Evolutionary conservation across 164 flowering plant species (phyloP).

Genomic region (Paratinospora sagittata): DNA sequence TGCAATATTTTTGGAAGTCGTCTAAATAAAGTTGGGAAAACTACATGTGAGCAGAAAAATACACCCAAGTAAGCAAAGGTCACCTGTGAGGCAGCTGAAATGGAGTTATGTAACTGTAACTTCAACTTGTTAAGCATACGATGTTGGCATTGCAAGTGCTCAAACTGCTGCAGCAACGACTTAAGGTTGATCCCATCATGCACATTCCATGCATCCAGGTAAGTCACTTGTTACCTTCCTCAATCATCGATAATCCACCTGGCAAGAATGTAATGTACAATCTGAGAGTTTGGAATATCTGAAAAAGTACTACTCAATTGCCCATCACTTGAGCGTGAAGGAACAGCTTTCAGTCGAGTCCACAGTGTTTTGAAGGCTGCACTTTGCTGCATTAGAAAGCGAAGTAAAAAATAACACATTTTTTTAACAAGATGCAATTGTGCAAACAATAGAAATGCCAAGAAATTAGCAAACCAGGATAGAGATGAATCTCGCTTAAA

Average conservation of each 20-base stretch:
- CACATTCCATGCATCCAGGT: constrained; percentile 39
- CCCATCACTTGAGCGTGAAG: constrained; percentile 55
- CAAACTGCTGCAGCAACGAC: too few species aligned
- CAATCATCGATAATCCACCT: constrained; percentile 25
- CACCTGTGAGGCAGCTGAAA: constrained; percentile 54
- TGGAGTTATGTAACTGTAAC: too few species aligned
- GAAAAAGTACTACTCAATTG: constrained; percentile 29
- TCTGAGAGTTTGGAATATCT: constrained; percentile 32
- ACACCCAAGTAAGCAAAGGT: background rate
- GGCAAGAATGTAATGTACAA: constrained; percentile 17
- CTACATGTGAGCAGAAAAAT: background rate
- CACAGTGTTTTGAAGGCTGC: constrained; percentile 78
- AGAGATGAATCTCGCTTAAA: too few species aligned
- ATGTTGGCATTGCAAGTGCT: too few species aligned
- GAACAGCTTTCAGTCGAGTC: constrained; percentile 78
- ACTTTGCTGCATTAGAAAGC: constrained; percentile 72
- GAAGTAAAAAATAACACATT: background rate
- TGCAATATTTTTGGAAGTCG: too few species aligned
- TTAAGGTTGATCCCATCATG: too few species aligned
- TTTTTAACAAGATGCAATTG: background rate
- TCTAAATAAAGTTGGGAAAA: background rate
- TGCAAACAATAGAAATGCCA: background rate
- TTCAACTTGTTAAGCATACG: too few species aligned
- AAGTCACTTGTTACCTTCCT: constrained; percentile 59
- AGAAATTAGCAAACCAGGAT: background rate